Base-by-base conservation (phyloP, 2,329 filamentous ascomycete species). In the Verticillium longisporum region DNA sequence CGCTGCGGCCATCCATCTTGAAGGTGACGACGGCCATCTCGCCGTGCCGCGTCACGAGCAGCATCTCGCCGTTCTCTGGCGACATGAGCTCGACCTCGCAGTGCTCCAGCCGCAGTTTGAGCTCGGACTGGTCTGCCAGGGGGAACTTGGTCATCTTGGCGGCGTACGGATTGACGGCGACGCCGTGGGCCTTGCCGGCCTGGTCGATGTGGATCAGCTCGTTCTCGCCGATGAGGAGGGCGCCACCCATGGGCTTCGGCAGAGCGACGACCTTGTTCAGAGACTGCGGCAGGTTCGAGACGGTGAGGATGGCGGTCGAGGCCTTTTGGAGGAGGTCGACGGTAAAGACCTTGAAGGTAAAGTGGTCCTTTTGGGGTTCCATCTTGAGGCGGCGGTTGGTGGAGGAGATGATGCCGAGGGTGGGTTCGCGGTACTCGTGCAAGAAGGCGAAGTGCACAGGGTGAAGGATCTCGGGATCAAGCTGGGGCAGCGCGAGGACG, bases 381-480 rank as follows among this genome's bases (percentile, higher is more conserved):
- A 91, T 88, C 60, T 83, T 81, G n/a, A 92, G 93, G 14, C 88
- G 86, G 38, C 88, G 82, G 65, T 86, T 79, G 59, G 87, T 88
- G 1, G 93, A 91, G 56, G 92, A 95, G 53, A 99, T 81, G 63
- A 99, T 93, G 61, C 94, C 95, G 77, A 99, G 97, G 0, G 95
- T 99, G 13, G 95, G 94, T 75, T 98, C 95, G 73, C 95, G 88
- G 75, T 99, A 99, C 78, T 98, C 94, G 81, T 98, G 86, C 66
- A 99, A 80, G 74, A 99, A 99, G 60, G 91, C 88, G 70, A 99
- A 85, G 72, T 97, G 91, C 70, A 97, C 87, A 57, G 94, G 92
- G 75, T 97, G 90, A 63, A 94, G 86, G 67, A 99, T 83, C 65
- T 85, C 87, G 64, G 93, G 90, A 74, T 98, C 94, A 75, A 99